A percentile compares a stretch with the other conserved stretches of the same genome.
phyloP scores from a whole-genome alignment of 805 yeast genomes.

The Candida rishiriensis region DNA sequence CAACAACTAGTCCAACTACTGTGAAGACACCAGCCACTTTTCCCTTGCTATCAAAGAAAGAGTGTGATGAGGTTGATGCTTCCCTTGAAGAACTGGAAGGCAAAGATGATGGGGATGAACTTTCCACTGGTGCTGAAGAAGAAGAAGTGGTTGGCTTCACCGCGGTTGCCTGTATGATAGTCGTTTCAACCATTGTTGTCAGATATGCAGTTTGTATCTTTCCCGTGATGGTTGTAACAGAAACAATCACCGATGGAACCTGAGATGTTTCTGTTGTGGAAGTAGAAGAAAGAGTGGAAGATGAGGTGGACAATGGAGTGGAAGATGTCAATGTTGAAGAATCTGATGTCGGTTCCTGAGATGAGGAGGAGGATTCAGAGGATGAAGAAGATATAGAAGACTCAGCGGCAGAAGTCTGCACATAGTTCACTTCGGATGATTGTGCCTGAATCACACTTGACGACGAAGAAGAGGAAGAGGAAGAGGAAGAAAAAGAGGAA shows the following conservation, averaged over 20 bases:
- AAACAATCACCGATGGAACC: conserved; percentile 12
- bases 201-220: conserved; percentile 17
- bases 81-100: conserved; percentile 4
- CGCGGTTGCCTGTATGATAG: conserved; percentile 8
- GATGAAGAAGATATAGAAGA: conserved; percentile 16
- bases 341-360: conserved; percentile 13
- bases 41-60: conserved; percentile 66
- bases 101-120: conserved; percentile 6
- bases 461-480: conserved; percentile 6
- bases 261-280: conserved; percentile 8
- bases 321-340: conserved; percentile 8
- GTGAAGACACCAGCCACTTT: conserved; percentile 85
- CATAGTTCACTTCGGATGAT: too few relatives aligned
- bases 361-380: conserved; percentile 16
- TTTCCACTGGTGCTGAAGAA: conserved; percentile 9
- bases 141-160: conserved; percentile 7
- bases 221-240: conserved; percentile 21
- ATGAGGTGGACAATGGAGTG: conserved; percentile 5
- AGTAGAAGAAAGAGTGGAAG: conserved; percentile 7
- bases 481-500: conserved; percentile 6
- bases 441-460: conserved; percentile 2
- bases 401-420: neutral
- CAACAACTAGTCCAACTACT: conserved; percentile 64
- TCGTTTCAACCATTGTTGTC: conserved; percentile 18
- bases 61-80: conserved; percentile 3